Base-by-base conservation (phyloP, 164 flowering plant species). In the Liriodendron chinense region DNA sequence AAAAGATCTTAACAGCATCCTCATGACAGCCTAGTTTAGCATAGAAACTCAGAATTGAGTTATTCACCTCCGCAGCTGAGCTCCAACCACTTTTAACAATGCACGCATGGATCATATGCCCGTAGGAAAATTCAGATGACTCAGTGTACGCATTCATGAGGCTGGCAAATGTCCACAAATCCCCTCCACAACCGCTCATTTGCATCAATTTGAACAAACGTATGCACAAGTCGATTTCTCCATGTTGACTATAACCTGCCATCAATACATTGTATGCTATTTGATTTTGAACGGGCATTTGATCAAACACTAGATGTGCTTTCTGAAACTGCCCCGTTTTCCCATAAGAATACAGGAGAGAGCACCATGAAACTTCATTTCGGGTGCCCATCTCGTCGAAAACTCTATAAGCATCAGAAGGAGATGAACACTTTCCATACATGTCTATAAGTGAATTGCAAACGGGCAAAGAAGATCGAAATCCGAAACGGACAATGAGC, bases 301-400 rank as follows among this genome's bases (percentile, higher is more conserved):
- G 12, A 72, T 75, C 47, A 70, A 91, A 89, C 14, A 87, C 72
- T 28, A 63, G 66, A 59, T 34, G 5, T 1, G 90, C 93, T 53
- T 20, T 61, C 34, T 78, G 76, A 59, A 91, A 83, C 68, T 78
- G 73, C 47, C 83, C 79, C 68, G 75, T 69, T 78, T 86, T 88
- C 25, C 80, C 70, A 72, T 83, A 84, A 3, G 95, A 88, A 82
- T 80, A 88, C 71, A 92, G 73, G 14, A 91, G 80, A 47, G 97
- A 89, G 69, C 97, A 89, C 94, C 95, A 92, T 0, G 95, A 86
- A 0, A 89, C 86, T 56, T 86, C 89, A 78, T 89, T 92, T 73
- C 75, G 68, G 2, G 13, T 9, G 9, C 25, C 64, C 90, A 89
- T 90, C 47, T 82, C 87, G 28, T 81, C 73, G 79, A 91, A 91